Conservation (phyloP, 2,329 filamentous ascomycete genomes). For the Hymenoscyphus fructigenus region DNA sequence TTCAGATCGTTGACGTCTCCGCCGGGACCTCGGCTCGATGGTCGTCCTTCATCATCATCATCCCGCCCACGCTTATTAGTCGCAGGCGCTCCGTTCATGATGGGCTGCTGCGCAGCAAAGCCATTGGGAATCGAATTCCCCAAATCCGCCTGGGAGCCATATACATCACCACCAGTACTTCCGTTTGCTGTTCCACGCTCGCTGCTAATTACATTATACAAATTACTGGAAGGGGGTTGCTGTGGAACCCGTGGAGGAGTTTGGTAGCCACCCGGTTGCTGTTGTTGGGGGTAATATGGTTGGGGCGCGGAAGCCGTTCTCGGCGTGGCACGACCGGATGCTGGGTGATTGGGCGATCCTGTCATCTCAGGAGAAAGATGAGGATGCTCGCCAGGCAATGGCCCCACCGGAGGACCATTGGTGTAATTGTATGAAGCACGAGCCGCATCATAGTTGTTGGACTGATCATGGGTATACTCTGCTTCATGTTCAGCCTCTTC, state of each 20-base stretch:
- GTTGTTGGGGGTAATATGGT: constrained; percentile 68
- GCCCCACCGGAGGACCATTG: constrained; percentile 61
- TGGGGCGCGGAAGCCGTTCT: constrained; percentile 72
- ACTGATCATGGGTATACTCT: constrained; percentile 85
- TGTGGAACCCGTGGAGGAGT: constrained; percentile 69
- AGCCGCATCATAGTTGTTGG: constrained; percentile 67
- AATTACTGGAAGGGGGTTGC: constrained; percentile 69
- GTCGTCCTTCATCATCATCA: constrained; percentile 53
- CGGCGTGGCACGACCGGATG: constrained; percentile 82
- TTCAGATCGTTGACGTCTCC: constrained; percentile 66
- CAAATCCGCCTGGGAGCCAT: constrained; percentile 65
- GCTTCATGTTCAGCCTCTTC: constrained; percentile 72
- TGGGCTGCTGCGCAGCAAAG: constrained; percentile 61
- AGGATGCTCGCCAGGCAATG: constrained; percentile 68
- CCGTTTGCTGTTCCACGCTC: constrained; percentile 68
- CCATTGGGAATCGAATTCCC: constrained; percentile 55
- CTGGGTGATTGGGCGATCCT: constrained; percentile 75
- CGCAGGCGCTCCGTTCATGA: constrained; percentile 60
- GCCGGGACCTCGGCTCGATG: constrained; percentile 53
- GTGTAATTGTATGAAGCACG: constrained; percentile 77
- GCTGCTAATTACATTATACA: constrained; percentile 88
- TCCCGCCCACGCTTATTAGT: constrained; percentile 46
- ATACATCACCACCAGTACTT: constrained; percentile 65
- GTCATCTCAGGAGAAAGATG: constrained; percentile 82
- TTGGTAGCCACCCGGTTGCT: constrained; percentile 61